phyloP scores from a whole-genome alignment of 2,329 filamentous ascomycete genomes.

The Colletotrichum sp. region DNA sequence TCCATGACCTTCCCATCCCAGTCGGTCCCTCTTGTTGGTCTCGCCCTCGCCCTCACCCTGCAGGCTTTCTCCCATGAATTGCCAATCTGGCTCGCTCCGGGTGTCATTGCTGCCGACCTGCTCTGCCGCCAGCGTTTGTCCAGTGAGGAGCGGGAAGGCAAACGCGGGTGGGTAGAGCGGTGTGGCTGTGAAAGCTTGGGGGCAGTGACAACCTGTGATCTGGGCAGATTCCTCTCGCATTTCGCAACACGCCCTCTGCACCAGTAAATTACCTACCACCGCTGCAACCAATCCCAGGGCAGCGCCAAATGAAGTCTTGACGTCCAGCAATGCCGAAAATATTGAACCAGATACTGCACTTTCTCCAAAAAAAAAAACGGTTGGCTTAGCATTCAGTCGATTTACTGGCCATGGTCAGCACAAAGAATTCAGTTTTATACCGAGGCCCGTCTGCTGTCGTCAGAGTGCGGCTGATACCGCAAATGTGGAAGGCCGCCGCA shows the following conservation, averaged over 20 bases:
- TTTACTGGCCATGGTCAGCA: background rate
- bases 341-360: background rate
- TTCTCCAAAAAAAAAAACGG: background rate
- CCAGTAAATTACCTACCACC: background rate
- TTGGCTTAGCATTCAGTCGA: background rate
- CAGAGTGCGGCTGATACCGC: constrained; percentile 13
- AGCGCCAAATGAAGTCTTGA: background rate
- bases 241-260: background rate
- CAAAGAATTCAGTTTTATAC: background rate
- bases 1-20: background rate
- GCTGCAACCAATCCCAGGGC: background rate
- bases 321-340: background rate
- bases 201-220: background rate
- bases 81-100: background rate
- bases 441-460: constrained; percentile 6
- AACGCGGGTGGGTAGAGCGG: background rate
- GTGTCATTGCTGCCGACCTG: background rate
- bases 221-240: background rate
- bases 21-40: background rate
- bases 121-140: background rate
- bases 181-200: constrained; percentile 17
- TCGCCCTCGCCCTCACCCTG: background rate
- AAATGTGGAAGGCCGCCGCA: constrained; percentile 18
- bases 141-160: background rate
- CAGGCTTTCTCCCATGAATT: background rate